These are phyloP conservation scores for Salix koriyanagi DNA, from an alignment of 345 rosid species.

Conservation along the genomic window DNA sequence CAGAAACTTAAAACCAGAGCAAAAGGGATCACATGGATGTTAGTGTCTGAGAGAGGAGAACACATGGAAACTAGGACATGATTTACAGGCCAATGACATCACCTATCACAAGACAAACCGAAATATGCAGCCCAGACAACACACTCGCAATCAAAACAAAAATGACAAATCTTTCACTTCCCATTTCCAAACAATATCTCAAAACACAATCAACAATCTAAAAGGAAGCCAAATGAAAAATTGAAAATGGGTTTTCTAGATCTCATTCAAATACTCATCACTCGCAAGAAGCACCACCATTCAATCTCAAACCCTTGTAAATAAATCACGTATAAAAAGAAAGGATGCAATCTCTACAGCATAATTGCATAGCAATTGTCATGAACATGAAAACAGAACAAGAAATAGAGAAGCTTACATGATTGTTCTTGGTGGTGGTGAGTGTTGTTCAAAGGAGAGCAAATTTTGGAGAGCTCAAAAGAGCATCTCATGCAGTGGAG, in stretches of 20 bases:
- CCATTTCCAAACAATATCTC: neutral
- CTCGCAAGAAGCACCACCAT: neutral
- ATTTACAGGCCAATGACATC: neutral
- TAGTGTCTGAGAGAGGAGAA: neutral
- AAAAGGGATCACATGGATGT: neutral
- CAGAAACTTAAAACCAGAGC: neutral
- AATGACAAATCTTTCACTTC: neutral
- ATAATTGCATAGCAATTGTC: neutral
- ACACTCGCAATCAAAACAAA: neutral
- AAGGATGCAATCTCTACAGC: conserved; percentile 1
- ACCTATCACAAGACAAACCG: neutral
- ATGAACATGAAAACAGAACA: conserved; percentile 3
- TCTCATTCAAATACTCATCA: neutral
- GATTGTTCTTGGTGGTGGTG: neutral
- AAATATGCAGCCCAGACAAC: neutral
- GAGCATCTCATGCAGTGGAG: conserved; percentile 10
- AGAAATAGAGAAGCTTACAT: conserved; percentile 17
- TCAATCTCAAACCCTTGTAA: neutral
- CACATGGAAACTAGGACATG: neutral
- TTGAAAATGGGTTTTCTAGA: neutral
- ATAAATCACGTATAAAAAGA: neutral
- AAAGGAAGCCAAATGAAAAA: neutral
- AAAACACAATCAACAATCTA: neutral
- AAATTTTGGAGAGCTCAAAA: conserved; percentile 31
- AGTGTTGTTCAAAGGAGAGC: conserved; percentile 14